phyloP scores from a whole-genome alignment of 2,329 filamentous ascomycete genomes.

The Cryphonectria nitschkei region DNA sequence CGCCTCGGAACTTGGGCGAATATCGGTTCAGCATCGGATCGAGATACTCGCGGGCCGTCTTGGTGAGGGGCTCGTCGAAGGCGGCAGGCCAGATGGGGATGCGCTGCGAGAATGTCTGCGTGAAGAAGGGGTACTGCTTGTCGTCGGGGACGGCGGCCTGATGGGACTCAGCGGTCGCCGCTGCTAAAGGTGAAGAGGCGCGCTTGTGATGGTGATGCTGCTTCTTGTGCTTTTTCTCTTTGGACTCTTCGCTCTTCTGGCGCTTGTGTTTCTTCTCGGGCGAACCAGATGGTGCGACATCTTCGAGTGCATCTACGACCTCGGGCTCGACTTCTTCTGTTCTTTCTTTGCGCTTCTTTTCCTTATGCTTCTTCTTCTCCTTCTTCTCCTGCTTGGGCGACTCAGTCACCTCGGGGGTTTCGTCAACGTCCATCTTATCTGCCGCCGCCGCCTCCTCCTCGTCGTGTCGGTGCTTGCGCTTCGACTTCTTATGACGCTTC shows the following conservation, averaged over 20 bases:
- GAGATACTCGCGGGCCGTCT: slow-evolving; percentile 73
- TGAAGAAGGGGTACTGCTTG: slow-evolving; percentile 71
- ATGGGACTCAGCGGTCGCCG: slow-evolving; percentile 1
- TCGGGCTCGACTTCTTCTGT: slow-evolving; percentile 35
- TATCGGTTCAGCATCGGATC: slow-evolving; percentile 77
- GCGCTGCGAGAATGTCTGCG: slow-evolving; percentile 80
- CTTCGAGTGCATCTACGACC: slow-evolving; percentile 12
- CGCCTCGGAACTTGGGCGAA: slow-evolving; percentile 71
- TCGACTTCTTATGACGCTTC: slow-evolving; percentile 28
- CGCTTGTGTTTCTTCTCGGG: slow-evolving; percentile 26
- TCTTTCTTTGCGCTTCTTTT: slow-evolving; percentile 38
- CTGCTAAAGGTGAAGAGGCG: slow-evolving; percentile 4
- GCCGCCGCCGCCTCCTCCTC: slow-evolving; percentile 15
- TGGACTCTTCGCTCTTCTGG: slow-evolving; percentile 32
- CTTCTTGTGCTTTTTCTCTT: slow-evolving; percentile 32
- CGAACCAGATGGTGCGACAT: slow-evolving; percentile 4
- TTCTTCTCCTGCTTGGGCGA: slow-evolving; percentile 29
- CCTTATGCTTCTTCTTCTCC: slow-evolving; percentile 33
- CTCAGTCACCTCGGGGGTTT: slow-evolving; percentile 17
- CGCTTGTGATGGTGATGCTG: slow-evolving; percentile 26
- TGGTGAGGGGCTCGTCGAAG: slow-evolving; percentile 71
- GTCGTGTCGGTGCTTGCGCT: slow-evolving; percentile 30
- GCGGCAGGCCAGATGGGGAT: slow-evolving; percentile 73
- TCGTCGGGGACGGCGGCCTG: slow-evolving; percentile 43
- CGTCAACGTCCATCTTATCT: slow-evolving; percentile 29